A percentile compares a stretch with the other conserved stretches of the same genome.
phyloP scores from a whole-genome alignment of 805 yeast species.

The Zygosaccharomyces bailii region DNA sequence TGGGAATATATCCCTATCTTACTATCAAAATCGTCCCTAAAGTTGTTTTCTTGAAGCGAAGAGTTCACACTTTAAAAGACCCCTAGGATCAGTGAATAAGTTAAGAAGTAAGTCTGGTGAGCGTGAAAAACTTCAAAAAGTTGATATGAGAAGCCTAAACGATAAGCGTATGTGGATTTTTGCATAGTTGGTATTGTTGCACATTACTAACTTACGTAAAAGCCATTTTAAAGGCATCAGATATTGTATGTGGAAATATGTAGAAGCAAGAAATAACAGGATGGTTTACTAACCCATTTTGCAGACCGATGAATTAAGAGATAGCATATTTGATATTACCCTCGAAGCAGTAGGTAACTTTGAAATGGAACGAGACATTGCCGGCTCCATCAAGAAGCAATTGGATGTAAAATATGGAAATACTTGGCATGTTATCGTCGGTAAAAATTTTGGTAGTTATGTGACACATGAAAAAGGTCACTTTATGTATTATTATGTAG shows the following conservation, averaged over 20 bases:
- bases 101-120: neutral
- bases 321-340: constrained; percentile 27
- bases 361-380: constrained; percentile 48
- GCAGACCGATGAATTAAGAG: constrained; percentile 31
- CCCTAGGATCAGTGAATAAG: neutral
- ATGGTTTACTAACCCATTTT: constrained; percentile 8
- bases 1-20: neutral
- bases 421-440: constrained; percentile 81
- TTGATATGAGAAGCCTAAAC: constrained; percentile 14
- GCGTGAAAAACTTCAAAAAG: neutral
- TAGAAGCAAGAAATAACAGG: neutral
- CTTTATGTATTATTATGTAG: constrained; percentile 69
- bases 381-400: constrained; percentile 59
- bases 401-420: constrained; percentile 62
- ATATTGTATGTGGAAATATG: constrained; percentile 31
- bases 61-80: constrained; percentile 5
- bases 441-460: constrained; percentile 73
- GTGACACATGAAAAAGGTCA: constrained; percentile 76
- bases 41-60: constrained; percentile 8
- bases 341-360: constrained; percentile 24
- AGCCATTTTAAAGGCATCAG: constrained; percentile 34
- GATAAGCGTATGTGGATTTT: neutral
- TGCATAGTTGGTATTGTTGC: neutral
- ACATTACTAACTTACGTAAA: constrained; percentile 6
- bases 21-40: neutral